These are phyloP conservation scores for Fimicolochytrium jonesii DNA, from an alignment of 192 early-diverging fungal genomes.

Conservation along the genomic window DNA sequence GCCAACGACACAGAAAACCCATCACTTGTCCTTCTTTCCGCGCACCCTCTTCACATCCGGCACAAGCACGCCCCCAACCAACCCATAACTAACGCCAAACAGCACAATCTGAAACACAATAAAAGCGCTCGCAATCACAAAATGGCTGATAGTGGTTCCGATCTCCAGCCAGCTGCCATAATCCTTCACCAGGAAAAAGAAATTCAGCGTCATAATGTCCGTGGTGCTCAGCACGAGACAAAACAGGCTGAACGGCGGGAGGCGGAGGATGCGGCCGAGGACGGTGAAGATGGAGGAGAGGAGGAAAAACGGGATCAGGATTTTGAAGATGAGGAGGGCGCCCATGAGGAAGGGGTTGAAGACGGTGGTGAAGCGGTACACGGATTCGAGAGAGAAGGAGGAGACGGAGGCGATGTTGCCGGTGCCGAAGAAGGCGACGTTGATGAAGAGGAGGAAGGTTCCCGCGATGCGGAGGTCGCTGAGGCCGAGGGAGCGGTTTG, in stretches of 20 bases:
- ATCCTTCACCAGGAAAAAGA: slow-evolving; percentile 91
- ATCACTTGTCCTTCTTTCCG: slow-evolving; percentile 46
- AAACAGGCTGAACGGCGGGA: slow-evolving; percentile 85
- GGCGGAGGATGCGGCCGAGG: slow-evolving; percentile 65
- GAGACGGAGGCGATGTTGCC: slow-evolving; percentile 88
- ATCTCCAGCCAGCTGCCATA: slow-evolving; percentile 95
- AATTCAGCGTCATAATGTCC: slow-evolving; percentile 93
- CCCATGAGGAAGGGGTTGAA: slow-evolving; percentile 92
- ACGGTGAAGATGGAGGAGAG: slow-evolving; percentile 80
- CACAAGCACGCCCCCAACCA: slow-evolving; percentile 46
- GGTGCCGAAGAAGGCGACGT: slow-evolving; percentile 94
- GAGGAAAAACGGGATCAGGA: slow-evolving; percentile 92
- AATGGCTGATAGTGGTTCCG: slow-evolving; percentile 93
- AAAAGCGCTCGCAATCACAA: slow-evolving; percentile 89
- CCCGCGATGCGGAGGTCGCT: slow-evolving; percentile 34
- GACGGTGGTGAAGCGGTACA: slow-evolving; percentile 85
- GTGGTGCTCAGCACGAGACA: slow-evolving; percentile 80
- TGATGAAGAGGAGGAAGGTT: slow-evolving; percentile 84
- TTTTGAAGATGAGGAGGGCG: slow-evolving; percentile 77
- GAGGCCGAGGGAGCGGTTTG: slow-evolving; percentile 18
- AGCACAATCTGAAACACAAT: slow-evolving; percentile 86
- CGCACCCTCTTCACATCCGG: slow-evolving; percentile 23
- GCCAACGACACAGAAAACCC: too few relatives aligned
- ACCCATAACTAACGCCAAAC: slow-evolving; percentile 69
- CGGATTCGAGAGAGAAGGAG: slow-evolving; percentile 81